phyloP scores from a whole-genome alignment of 78 protist genomes.

The Chrysochromulina tobinii region DNA sequence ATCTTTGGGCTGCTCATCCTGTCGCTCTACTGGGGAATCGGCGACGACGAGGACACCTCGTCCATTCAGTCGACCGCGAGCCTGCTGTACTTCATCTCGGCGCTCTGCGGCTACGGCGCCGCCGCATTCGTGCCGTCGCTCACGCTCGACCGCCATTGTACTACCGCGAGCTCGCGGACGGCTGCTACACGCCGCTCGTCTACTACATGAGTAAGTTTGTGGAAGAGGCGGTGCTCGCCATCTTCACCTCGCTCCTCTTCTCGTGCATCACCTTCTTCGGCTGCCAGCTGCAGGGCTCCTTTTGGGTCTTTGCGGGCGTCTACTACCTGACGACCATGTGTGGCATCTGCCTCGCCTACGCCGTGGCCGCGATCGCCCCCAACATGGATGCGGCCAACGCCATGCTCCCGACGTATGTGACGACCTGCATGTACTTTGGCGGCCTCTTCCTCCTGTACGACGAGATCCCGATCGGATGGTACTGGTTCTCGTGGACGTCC shows the following conservation, averaged over 20 bases:
- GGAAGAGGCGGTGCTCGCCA: neutral
- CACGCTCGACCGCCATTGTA: slow-evolving; percentile 27
- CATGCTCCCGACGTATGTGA: slow-evolving; percentile 22
- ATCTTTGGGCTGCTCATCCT: slow-evolving; percentile 19
- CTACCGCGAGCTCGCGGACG: slow-evolving; percentile 35
- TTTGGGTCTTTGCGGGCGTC: neutral
- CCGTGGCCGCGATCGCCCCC: slow-evolving; percentile 16
- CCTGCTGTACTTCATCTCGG: slow-evolving; percentile 24
- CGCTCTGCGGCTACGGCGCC: slow-evolving; percentile 44
- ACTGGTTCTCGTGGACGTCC: slow-evolving; percentile 15
- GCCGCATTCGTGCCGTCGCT: slow-evolving; percentile 37
- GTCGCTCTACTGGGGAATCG: slow-evolving; percentile 20
- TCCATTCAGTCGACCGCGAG: slow-evolving; percentile 9
- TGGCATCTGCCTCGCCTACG: slow-evolving; percentile 8
- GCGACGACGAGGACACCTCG: neutral
- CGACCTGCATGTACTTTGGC: slow-evolving; percentile 19
- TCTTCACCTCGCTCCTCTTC: slow-evolving; percentile 35
- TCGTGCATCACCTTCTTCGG: neutral
- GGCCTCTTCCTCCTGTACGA: slow-evolving; percentile 14
- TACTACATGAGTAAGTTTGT: slow-evolving; percentile 31
- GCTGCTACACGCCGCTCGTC: neutral
- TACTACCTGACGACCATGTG: slow-evolving; percentile 18
- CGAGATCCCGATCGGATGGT: slow-evolving; percentile 8
- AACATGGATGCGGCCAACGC: slow-evolving; percentile 32
- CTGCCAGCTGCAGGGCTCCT: neutral